phyloP scores from a whole-genome alignment of 140 eudicot species.

The Erigeron philadelphicus region DNA sequence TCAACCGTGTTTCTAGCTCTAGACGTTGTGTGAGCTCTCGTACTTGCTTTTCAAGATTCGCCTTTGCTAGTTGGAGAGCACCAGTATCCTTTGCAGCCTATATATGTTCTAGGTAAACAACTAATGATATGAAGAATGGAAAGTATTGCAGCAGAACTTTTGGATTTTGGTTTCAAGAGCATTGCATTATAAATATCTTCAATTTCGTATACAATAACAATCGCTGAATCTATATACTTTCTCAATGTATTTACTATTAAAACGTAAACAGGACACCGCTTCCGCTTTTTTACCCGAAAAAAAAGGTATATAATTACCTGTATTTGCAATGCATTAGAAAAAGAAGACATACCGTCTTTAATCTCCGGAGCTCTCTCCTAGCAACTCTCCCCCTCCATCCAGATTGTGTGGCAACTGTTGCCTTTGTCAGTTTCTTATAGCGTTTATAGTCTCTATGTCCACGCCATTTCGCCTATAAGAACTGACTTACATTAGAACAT shows the following conservation, averaged over 20 bases:
- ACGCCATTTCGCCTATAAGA: constrained; percentile 81
- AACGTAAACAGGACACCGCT: background rate
- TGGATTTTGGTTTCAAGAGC: constrained; percentile 13
- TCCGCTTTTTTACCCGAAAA: background rate
- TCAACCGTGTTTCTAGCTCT: constrained; percentile 67
- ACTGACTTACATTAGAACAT: constrained; percentile 28
- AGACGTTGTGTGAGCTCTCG: constrained; percentile 77
- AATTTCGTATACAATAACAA: background rate
- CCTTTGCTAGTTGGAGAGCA: constrained; percentile 76
- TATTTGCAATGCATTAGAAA: constrained; percentile 15
- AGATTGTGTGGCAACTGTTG: constrained; percentile 70
- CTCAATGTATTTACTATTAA: background rate
- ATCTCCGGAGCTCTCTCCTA: constrained; percentile 74
- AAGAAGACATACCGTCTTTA: constrained; percentile 60
- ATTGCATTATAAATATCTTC: constrained; percentile 12
- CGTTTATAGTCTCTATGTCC: constrained; percentile 58
- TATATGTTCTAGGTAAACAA: constrained; percentile 23
- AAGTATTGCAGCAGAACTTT: constrained; percentile 10
- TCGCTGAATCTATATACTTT: background rate
- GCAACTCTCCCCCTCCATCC: constrained; percentile 89
- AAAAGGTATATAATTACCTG: constrained; percentile 1
- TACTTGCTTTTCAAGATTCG: constrained; percentile 75
- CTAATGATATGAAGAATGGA: background rate
- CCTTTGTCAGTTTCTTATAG: constrained; percentile 63
- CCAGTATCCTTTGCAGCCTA: constrained; percentile 90